These are phyloP conservation scores for Aechmea fasciata DNA, from an alignment of 176 grass and related monocot genomes.

Conservation along the genomic window DNA sequence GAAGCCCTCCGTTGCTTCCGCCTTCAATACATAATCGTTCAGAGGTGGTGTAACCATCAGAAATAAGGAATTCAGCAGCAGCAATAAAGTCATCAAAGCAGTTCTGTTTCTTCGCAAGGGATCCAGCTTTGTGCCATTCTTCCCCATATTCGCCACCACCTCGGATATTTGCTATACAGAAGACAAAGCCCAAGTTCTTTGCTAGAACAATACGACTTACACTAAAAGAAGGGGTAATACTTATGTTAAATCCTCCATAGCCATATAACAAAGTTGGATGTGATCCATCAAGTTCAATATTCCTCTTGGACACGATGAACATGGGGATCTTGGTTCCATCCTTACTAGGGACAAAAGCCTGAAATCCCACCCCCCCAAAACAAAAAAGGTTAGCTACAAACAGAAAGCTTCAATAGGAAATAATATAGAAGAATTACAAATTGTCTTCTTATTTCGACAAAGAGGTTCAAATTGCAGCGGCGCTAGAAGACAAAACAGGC, in stretches of 20 bases:
- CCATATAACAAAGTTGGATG: conserved; percentile 85
- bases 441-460: too few relatives aligned
- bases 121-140: conserved; percentile 96
- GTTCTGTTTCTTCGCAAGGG: conserved; percentile 82
- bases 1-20: conserved; percentile 88
- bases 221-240: conserved; percentile 66
- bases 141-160: conserved; percentile 97
- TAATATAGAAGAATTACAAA: too few relatives aligned
- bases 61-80: conserved; percentile 67
- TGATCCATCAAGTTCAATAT: conserved; percentile 65
- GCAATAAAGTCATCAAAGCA: conserved; percentile 93
- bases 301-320: conserved; percentile 76
- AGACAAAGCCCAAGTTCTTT: conserved; percentile 57
- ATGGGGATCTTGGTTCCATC: conserved; percentile 86
- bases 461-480: neutral
- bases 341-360: conserved; percentile 28
- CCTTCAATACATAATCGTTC: conserved; percentile 83
- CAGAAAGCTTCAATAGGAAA: too few relatives aligned
- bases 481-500: neutral
- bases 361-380: too few relatives aligned
- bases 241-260: conserved; percentile 91
- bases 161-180: conserved; percentile 84
- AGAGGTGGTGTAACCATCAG: conserved; percentile 53
- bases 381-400: too few relatives aligned
- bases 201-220: conserved; percentile 59